Evolutionary conservation across 176 grass and related monocot species (phyloP), one percentile per base, ranked within the genome.

Genomic region (Zoysia pacifica): DNA sequence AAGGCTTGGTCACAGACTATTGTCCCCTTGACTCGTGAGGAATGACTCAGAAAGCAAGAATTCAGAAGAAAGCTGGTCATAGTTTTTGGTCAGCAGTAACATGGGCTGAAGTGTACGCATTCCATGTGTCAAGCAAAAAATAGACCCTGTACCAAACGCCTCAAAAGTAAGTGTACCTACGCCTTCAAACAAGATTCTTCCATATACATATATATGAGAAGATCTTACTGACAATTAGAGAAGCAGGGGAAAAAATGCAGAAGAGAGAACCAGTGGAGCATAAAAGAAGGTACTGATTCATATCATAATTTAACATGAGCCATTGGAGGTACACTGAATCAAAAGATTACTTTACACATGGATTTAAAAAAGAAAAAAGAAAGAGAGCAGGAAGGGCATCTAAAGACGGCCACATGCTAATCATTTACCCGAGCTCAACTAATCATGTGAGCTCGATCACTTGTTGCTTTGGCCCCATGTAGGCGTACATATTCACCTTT

Each of bases 371-470:
- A 67, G 78, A 85, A 90, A 68, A 87, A 85, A 62, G 72, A 81
- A 85, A 90, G 73, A 52, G 76, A 39, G 44, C 44, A 45, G 20
- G 70, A 85, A 78, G 75, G 69, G 83, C 75, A 91, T 93, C 84
- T 73, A 72, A 91, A 79, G 70, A 75, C 28, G 92, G 78, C 86
- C 86, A 98, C 92, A 94, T 94, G 92, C 90, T 88, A 86, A 91
- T 91, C 90, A 98, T 94, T 89, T 91, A 82, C 70, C 75, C 51
- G 81, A 91, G 65, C 62, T 80, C 89, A 91, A 89, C 82, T 94
- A 92, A 93, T 93, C 94, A 97, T 92, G 87, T 97, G 90, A 86
- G 75, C 70, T 45, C 44, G 28, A 28, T 72, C 88, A 97, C 87
- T 91, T 92, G 82, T 82, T 81, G 82, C 78, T 72, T 92, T 83